Evolutionary conservation across 2,329 filamentous ascomycete genomes (phyloP), one percentile per base, ranked within the genome.

Genomic region (Botryosphaeria dothidea): DNA sequence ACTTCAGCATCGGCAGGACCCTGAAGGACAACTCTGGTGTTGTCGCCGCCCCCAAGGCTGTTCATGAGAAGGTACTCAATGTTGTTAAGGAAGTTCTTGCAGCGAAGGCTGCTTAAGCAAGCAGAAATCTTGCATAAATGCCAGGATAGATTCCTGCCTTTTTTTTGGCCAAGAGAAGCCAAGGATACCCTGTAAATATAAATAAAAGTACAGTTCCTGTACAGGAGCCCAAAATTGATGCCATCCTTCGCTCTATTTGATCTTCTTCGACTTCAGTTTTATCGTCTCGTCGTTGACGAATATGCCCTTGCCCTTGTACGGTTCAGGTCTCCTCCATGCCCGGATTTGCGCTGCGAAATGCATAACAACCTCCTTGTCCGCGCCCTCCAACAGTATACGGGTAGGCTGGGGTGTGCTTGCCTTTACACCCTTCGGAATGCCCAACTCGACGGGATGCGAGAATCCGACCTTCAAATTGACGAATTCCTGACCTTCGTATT

Each of bases 301-400:
- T 72, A 99, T 96, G 72, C 95, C 95, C 88, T 99, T 98, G 70
- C 95, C 95, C 87, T 99, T 99, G 81, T 99, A 99, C 69, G 95
- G 95, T 82, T 99, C 95, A 31, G 95, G 95, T 69, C 86, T 86
- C 75, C 95, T 89, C 94, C 94, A 98, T 79, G 84, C 86, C 71
- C 92, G 85, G 70, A 99, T 96, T 71, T 89, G 84, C 0, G 95
- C 95, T 19, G 95, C 95, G 78, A 98, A 97, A 66, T 91, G 89
- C 85, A 93, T 95, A 68, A 99, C 88, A 56, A 89, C 85, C 79
- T 96, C 90, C 76, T 92, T 93, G 76, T 98, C 88, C 61, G 90
- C 85, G 8, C 95, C 93, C 81, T 99, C 93, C 43, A 99, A 81
- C 71, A 99, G 81, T 70, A 99, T 92, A 66, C 93, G 88, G 36